A percentile compares a stretch with the other conserved stretches of the same genome.
These are phyloP conservation scores for Russula griseocarnosa DNA, from an alignment of 768 basidiomycete species.

Conservation along the genomic window DNA sequence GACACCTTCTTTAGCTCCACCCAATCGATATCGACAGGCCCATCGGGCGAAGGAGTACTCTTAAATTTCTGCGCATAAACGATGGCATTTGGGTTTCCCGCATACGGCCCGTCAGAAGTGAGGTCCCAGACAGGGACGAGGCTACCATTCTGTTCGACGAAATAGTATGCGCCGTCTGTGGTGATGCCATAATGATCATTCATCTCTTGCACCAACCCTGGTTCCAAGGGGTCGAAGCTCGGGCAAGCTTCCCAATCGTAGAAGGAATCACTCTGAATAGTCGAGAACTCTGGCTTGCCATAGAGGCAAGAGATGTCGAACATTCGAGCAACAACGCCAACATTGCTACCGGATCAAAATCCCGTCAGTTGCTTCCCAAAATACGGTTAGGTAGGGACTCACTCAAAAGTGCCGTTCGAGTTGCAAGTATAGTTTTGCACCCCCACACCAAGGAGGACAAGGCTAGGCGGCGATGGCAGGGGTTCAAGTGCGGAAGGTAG, in stretches of 20 bases:
- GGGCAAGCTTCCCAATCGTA: conserved; percentile 4
- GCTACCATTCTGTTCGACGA: conserved; percentile 1
- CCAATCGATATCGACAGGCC: conserved; percentile 19
- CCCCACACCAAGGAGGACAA: conserved; percentile 6
- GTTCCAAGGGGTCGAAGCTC: background rate
- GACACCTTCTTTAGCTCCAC: background rate
- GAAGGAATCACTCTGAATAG: conserved; percentile 2
- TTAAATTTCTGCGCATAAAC: conserved; percentile 13
- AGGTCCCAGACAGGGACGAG: conserved; percentile 22
- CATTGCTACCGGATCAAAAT: conserved; percentile 1
- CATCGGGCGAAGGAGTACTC: conserved; percentile 9
- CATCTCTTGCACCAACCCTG: background rate
- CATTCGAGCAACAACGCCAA: conserved; percentile 21
- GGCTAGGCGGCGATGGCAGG: background rate
- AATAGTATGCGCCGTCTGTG: conserved; percentile 21
- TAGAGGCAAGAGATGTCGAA: conserved; percentile 21
- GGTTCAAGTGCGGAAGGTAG: background rate
- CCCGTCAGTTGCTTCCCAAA: background rate
- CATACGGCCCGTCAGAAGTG: conserved; percentile 4
- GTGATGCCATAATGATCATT: background rate
- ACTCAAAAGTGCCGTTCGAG: conserved; percentile 7
- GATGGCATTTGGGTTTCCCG: conserved; percentile 13
- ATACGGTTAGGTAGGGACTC: background rate
- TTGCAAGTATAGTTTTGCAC: conserved; percentile 16
- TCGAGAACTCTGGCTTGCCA: background rate